A percentile compares a stretch with the other conserved stretches of the same genome.
Evolutionary conservation across 768 basidiomycete species (phyloP).

Genomic region (Suillus plorans): DNA sequence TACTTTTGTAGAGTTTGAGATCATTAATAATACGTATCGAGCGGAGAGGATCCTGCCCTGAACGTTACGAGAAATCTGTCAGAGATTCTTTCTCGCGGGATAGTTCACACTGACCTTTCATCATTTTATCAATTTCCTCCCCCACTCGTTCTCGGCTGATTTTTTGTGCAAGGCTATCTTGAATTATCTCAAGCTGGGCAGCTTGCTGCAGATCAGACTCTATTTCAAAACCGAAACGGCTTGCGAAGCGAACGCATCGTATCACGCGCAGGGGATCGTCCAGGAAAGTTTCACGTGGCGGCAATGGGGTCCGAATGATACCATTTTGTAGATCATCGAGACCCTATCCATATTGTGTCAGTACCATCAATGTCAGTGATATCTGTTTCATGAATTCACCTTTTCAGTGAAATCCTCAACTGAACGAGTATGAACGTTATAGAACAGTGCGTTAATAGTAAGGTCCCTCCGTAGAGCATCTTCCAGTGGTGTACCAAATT

Average conservation of each 20-base stretch:
- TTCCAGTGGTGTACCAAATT: constrained; percentile 88
- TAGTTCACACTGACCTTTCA: constrained; percentile 58
- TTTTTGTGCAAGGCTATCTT: constrained; percentile 70
- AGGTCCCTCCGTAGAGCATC: constrained; percentile 90
- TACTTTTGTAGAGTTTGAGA: constrained; percentile 65
- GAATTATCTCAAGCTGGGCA: constrained; percentile 59
- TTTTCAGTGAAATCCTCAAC: constrained; percentile 89
- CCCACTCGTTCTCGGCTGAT: constrained; percentile 91
- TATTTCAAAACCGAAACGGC: constrained; percentile 82
- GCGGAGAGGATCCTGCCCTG: constrained; percentile 73
- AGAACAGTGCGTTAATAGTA: constrained; percentile 96
- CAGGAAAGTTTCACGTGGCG: constrained; percentile 83
- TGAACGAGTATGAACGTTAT: constrained; percentile 82
- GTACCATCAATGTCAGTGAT: constrained; percentile 10
- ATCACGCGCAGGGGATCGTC: constrained; percentile 96
- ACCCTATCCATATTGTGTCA: constrained; percentile 49
- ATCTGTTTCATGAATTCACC: constrained; percentile 36
- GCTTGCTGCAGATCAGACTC: constrained; percentile 66
- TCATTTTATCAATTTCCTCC: constrained; percentile 92
- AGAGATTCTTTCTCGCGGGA: constrained; percentile 5
- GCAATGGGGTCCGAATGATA: constrained; percentile 83
- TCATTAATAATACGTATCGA: constrained; percentile 75
- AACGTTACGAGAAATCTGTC: constrained; percentile 5
- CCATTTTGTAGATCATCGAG: constrained; percentile 79
- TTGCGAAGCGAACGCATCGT: constrained; percentile 88